Percentiles rank a stretch among this genome's conserved stretches.
Evolutionary conservation across 305 asterid species (phyloP).

Genomic region (Rubia peregrina): DNA sequence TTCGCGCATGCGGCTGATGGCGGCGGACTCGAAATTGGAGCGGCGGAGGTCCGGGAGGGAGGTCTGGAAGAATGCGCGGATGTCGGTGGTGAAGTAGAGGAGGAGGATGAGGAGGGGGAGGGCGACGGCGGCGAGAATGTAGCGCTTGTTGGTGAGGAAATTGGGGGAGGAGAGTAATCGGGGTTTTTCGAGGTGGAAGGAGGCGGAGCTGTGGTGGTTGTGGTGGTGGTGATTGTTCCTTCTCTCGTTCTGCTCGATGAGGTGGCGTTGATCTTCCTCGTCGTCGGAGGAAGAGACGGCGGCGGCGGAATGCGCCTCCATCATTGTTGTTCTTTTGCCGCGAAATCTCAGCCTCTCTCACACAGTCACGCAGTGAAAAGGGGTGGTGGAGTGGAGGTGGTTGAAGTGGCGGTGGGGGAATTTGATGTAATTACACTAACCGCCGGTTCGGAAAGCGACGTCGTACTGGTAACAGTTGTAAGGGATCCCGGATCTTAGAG

Average conservation of each 20-base stretch:
- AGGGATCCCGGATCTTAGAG: not conserved
- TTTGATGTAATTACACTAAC: constrained; percentile 4
- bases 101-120: constrained; percentile 53
- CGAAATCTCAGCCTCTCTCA: not conserved
- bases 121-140: constrained; percentile 54
- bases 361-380: too few relatives aligned
- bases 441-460: constrained; percentile 43
- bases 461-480: constrained; percentile 9
- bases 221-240: constrained; percentile 26
- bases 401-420: constrained; percentile 19
- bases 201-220: constrained; percentile 15
- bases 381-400: not conserved
- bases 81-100: constrained; percentile 60
- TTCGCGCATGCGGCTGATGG: constrained; percentile 62
- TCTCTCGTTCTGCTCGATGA: constrained; percentile 54
- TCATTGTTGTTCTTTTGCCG: constrained; percentile 9
- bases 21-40: constrained; percentile 24
- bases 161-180: constrained; percentile 27
- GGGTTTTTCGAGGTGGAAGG: constrained; percentile 52
- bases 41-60: constrained; percentile 25
- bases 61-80: constrained; percentile 46
- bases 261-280: constrained; percentile 71
- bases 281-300: constrained; percentile 48
- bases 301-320: constrained; percentile 42
- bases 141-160: constrained; percentile 47